Evolutionary conservation across 2,329 filamentous ascomycete genomes (phyloP), one percentile per base, ranked within the genome.

Genomic region (Penicillium frequentans): DNA sequence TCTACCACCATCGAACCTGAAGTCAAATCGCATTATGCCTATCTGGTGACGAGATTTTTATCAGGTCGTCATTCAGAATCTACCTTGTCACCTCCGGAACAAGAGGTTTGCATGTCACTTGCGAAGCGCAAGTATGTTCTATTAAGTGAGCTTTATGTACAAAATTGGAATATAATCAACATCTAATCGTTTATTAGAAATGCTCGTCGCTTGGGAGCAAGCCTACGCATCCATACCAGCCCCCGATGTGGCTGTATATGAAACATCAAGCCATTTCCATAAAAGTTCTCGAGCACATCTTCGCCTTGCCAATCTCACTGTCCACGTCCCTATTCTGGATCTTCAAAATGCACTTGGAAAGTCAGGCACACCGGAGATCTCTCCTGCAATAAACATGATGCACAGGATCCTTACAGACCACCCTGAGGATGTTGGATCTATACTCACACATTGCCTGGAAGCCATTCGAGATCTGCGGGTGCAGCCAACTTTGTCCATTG

Each of bases 301-400:
- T 46, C 47, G 46, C 14, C 47, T 55, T 37, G 47, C 19, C 9
- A 19, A 10, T 42, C 19, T 42, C 37, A 42, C n/a, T 23, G 8
- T 42, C 9, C 37, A 42, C 35, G 46, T 55, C 10, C 53, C 53
- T 1, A 50, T 55, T 39, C 21, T 35, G 23, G 53, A 55, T 45
- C 37, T 55, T 3, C 53, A 55, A 50, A 49, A 55, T 27, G 53
- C 39, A 16, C 37, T 55, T 5, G 53, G 53, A 26, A 55, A 55
- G 29, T 45, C 53, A 1, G 53, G 53, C 10, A 14, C 53, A 14
- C 21, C 45, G 11, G 29, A 46, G 19, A 44, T 55, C 19, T 27
- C 35, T 19, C 53, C 53, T 5, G 47, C 47, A 23, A 50, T 55
- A 33, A 33, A 46, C 2, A 27, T 37, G n/a, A 55, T 45, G 29